Base-by-base conservation (phyloP, 1,139 yeast genomes). In the Magnusiomyces magnusii region DNA sequence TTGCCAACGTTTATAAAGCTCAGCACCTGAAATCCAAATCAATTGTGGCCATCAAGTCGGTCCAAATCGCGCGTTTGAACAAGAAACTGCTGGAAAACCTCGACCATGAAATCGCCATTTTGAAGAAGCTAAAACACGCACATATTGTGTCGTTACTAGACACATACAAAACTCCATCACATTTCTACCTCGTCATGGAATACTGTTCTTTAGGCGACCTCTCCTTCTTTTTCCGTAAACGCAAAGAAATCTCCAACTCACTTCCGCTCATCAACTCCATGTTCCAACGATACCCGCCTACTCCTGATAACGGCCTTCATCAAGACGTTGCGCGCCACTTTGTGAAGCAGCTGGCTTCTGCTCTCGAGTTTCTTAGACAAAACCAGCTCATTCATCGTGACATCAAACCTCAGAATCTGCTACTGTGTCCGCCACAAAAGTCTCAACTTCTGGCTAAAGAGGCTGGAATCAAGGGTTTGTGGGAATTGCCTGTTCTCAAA, bases 121-220 rank as follows among this genome's bases (percentile, higher is more conserved):
- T 93, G 65, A 90, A 91, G 75, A 83, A 87, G 56, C 80, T 93
- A 78, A 84, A 86, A 66, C 97, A 93, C 69, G 96, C 97, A 2
- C 98, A 93, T 71, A 88, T 93, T 57, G 99, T 93, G 2, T 86
- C 87, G 15, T 76, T 93, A 56, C 73, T 88, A 59, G 98, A 92
- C 68, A 90, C 89, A 70, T 84, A 85, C 62, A 87, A 89, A 68
- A 87, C 96, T 0, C 72, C 83, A 13, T 77, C 87, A 13, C 90
- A 92, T 72, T 89, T 91, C 75, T 95, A 90, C 72, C 77, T 93
- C 64, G 84, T 92, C 19, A 93, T 93, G 98, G 98, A 93, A 71
- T 93, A 90, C 74, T 93, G 99, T 71, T 85, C 97, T 0, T 78
- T 93, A 73, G 99, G 99, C 13, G 99, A 93, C 73, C 78, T 93